Conservation (phyloP, 495 filamentous ascomycete genomes). For the Lasiosphaeris hirsuta region DNA sequence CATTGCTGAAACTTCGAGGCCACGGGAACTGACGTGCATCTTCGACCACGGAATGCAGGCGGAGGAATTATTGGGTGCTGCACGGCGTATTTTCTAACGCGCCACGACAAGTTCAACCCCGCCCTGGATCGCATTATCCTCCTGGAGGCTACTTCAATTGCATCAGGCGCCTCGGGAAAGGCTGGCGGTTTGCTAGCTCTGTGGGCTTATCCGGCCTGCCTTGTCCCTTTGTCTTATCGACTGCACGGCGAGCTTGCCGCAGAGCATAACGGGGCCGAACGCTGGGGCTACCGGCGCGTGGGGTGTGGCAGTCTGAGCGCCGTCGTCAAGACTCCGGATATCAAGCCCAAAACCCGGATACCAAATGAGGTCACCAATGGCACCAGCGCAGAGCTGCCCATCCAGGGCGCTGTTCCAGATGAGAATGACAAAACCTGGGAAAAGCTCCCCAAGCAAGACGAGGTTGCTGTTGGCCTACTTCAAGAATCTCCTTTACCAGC, state of each 20-base stretch:
- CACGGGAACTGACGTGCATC: neutral
- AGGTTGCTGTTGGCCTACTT: conserved; percentile 56
- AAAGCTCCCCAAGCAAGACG: conserved; percentile 70
- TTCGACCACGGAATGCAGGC: conserved; percentile 46
- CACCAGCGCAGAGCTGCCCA: conserved; percentile 29
- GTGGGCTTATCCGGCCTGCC: conserved; percentile 86
- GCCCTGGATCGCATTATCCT: conserved; percentile 75
- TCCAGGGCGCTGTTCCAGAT: conserved; percentile 22
- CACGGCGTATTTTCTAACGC: conserved; percentile 88
- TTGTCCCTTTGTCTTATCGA: conserved; percentile 83
- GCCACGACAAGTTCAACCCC: conserved; percentile 80
- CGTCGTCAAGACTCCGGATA: conserved; percentile 45
- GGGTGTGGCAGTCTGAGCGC: conserved; percentile 71
- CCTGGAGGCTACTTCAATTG: conserved; percentile 83
- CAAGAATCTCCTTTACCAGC: conserved; percentile 62
- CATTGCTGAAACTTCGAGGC: no score
- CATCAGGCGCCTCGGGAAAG: conserved; percentile 91
- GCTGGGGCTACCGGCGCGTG: conserved; percentile 85
- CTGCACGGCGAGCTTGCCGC: conserved; percentile 81
- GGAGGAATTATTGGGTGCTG: conserved; percentile 95
- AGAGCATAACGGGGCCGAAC: conserved; percentile 73
- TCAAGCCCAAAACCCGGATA: conserved; percentile 23
- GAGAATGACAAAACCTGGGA: conserved; percentile 42
- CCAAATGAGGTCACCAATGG: conserved; percentile 12
- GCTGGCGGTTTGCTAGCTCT: conserved; percentile 86